These are phyloP conservation scores for Albatrellus ellisii DNA, from an alignment of 768 basidiomycete genomes.

Conservation along the genomic window DNA sequence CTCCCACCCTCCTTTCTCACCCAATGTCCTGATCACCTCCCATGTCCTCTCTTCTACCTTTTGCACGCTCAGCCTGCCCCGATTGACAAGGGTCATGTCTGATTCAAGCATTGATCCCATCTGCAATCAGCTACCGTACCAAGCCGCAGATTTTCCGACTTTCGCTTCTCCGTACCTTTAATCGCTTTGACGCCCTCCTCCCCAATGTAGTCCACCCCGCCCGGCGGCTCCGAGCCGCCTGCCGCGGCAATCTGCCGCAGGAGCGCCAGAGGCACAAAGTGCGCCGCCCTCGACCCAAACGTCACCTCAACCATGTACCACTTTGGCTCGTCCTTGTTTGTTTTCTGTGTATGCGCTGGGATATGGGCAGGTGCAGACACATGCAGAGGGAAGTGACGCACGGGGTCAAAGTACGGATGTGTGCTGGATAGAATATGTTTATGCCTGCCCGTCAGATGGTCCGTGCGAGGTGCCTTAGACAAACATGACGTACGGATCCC, in stretches of 20 bases:
- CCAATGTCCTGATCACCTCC: constrained; percentile 43
- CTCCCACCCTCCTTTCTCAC: constrained; percentile 73
- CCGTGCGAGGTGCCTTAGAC: constrained; percentile 7
- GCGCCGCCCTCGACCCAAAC: constrained; percentile 46
- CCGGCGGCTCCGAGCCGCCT: constrained; percentile 28
- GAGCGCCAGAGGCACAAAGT: constrained; percentile 72
- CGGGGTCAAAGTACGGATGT: constrained; percentile 76
- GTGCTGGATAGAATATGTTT: constrained; percentile 25
- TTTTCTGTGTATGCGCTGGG: constrained; percentile 40
- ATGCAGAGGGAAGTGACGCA: constrained; percentile 21
- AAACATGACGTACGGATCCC: constrained; percentile 53
- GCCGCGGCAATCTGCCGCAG: constrained; percentile 47
- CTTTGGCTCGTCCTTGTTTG: constrained; percentile 57
- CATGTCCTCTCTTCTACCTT: constrained; percentile 56
- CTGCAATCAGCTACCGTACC: too few species aligned
- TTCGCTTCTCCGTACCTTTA: constrained; percentile 42
- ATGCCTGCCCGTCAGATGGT: constrained; percentile 2
- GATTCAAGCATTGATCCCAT: too few species aligned
- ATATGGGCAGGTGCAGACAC: constrained; percentile 1
- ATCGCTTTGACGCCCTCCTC: constrained; percentile 46
- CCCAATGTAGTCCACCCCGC: constrained; percentile 54
- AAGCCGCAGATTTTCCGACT: too few species aligned
- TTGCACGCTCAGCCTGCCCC: constrained; percentile 84
- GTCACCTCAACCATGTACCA: constrained; percentile 90
- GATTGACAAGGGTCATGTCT: constrained; percentile 71